Percentiles rank a stretch among this genome's conserved stretches.
Evolutionary conservation across 495 filamentous ascomycete genomes (phyloP).

Genomic region (Neurospora pannonica): DNA sequence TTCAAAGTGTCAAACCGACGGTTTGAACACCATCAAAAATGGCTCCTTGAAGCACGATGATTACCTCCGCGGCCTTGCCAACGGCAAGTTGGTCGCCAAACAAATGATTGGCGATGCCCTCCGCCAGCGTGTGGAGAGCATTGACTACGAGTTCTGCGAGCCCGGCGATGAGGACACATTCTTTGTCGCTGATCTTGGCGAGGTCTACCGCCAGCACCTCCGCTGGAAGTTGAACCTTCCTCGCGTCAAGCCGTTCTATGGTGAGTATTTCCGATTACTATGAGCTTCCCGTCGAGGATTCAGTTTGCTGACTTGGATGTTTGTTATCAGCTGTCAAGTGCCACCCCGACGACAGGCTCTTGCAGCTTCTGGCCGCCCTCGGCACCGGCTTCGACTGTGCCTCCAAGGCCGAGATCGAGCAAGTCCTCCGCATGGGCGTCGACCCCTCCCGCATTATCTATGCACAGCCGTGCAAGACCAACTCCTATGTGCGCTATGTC

Average conservation of each 20-base stretch:
- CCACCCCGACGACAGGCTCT: slow-evolving; percentile 84
- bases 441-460: slow-evolving; percentile 94
- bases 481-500: slow-evolving; percentile 89
- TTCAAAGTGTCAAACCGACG: slow-evolving; percentile 2
- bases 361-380: slow-evolving; percentile 75
- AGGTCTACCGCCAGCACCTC: slow-evolving; percentile 96
- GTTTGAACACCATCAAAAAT: slow-evolving; percentile 28
- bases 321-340: slow-evolving; percentile 78
- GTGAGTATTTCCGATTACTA: slow-evolving; percentile 42
- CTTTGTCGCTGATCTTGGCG: slow-evolving; percentile 95
- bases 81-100: slow-evolving; percentile 31
- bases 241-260: slow-evolving; percentile 93
- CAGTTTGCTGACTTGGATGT: slow-evolving; percentile 1
- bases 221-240: slow-evolving; percentile 93
- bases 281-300: neutral
- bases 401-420: slow-evolving; percentile 92
- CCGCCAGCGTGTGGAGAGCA: slow-evolving; percentile 66
- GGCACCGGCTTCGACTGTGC: slow-evolving; percentile 98
- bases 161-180: slow-evolving; percentile 93
- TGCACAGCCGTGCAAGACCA: slow-evolving; percentile 98
- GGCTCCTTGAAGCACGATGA: slow-evolving; percentile 24
- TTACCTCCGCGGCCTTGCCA: slow-evolving; percentile 6
- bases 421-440: slow-evolving; percentile 73
- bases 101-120: slow-evolving; percentile 68
- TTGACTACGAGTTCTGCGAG: slow-evolving; percentile 78